Evolutionary conservation across 768 basidiomycete genomes (phyloP).

Genomic region (Coprinellus aureogranulatus): DNA sequence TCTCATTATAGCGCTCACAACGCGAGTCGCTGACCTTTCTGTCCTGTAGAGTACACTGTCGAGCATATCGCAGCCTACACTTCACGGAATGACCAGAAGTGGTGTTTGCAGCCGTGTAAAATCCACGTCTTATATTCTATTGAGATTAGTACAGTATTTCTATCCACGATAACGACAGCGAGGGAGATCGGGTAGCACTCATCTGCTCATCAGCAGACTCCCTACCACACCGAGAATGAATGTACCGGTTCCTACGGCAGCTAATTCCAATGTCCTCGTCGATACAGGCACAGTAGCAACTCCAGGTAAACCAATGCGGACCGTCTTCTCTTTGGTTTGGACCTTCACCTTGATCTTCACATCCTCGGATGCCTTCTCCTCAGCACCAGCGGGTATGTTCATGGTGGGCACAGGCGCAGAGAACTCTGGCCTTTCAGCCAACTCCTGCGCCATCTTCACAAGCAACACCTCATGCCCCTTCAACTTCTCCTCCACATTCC

Average conservation of each 20-base stretch:
- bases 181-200: not conserved
- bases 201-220: constrained; percentile 28
- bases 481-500: constrained; percentile 47
- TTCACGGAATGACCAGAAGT: not conserved
- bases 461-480: constrained; percentile 42
- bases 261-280: constrained; percentile 27
- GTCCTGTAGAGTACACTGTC: constrained; percentile 46
- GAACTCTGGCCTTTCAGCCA: constrained; percentile 10
- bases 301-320: constrained; percentile 3
- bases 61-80: constrained; percentile 49
- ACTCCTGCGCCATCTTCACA: constrained; percentile 22
- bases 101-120: not conserved
- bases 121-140: not conserved
- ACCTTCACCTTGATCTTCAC: not conserved
- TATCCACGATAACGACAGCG: not conserved
- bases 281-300: not conserved
- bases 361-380: not conserved
- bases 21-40: not conserved
- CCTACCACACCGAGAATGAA: constrained; percentile 34
- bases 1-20: not conserved
- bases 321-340: constrained; percentile 1
- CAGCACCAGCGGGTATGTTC: not conserved
- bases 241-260: constrained; percentile 33
- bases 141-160: not conserved
- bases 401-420: not conserved